Evolutionary conservation across 2,329 filamentous ascomycete species (phyloP), one percentile per base, ranked within the genome.

Genomic region (Rhytidhysteron rufulum): DNA sequence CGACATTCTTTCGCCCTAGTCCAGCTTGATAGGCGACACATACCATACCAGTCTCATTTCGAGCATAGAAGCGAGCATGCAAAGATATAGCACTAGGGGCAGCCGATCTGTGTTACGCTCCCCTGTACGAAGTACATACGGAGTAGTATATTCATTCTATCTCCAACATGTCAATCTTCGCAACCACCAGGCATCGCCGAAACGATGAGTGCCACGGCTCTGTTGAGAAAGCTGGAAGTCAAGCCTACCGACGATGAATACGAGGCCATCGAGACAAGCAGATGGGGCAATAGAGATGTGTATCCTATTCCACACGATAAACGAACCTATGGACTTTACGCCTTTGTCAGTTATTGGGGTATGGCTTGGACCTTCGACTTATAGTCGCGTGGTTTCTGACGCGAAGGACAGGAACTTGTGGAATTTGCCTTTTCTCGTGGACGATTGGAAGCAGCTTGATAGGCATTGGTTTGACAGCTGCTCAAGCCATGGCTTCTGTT

Each of bases 291-390:
- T 38, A 43, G 39, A 27, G 45, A 50, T 31, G 42, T 47, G 8
- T 50, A 48, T 40, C 48, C 45, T n/a, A 46, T 48, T 37, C 37
- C 45, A 3, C 41, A 45, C 31, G 42, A 45, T 25, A 48, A 50
- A 34, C 42, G 44, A 32, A 50, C 44, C 13, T 50, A 48, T 22
- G 44, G 44, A 3, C 18, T 45, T 5, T 47, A 47, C 18, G 47
- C 47, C 6, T 50, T 34, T 25, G 37, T 45, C 22, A 40, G 34
- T 31, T 49, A 49, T 27, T 49, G 46, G 46, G 46, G 8, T 27
- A 27, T 13, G 7, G 24, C 24, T n/a, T n/a, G n/a, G n/a, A n/a
- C n/a, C n/a, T n/a, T n/a, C n/a, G n/a, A n/a, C n/a, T n/a, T n/a
- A n/a, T n/a, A n/a, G n/a, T n/a, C n/a, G n/a, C n/a, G n/a, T n/a